Evolutionary conservation across 495 filamentous ascomycete genomes (phyloP), one percentile per base, ranked within the genome.

Genomic region (Podospora conica): DNA sequence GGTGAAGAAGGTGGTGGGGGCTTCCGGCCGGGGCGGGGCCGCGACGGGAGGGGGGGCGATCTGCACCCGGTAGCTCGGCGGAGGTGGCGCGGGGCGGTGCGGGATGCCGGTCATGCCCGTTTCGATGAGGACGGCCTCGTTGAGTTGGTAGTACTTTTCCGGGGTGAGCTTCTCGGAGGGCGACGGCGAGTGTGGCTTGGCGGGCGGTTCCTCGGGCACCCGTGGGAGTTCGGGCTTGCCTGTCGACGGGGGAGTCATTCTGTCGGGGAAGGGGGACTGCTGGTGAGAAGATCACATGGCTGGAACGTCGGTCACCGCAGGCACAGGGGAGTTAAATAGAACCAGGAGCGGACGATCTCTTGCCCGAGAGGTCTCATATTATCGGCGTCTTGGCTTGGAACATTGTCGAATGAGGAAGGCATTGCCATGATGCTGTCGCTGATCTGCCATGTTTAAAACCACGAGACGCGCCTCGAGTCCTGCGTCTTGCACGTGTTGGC

Each of bases 1-100:
- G 3, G 89, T 78, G n/a, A 87, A 85, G 0, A 70, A 73, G 78
- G 82, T 83, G 31, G 80, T 76, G 66, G 88, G 86, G 53, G 75
- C 76, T 70, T 91, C 89, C 20, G 85, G 15, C 9, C 22, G 21
- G n/a, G 11, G 40, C 27, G 40, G 54, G 33, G 31, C 64, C 15
- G 20, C 33, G 31, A 9, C 56, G 24, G 22, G 23, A 20, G 28
- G 54, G 22, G 18, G 56, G 64, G 12, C 27, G 10, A 29, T 53
- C 48, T 29, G 54, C 31, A 15, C 59, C 10, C 11, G 22, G 21
- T 24, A 53, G 33, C 27, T 65, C 64, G 25, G 33, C 57, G 25
- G 22, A 22, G 20, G 55, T 27, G 21, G 60, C 15, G 20, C 57
- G 29, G 20, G 31, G 27, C 20, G 31, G 31, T 21, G 64, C 60